These are phyloP conservation scores for Botryotinia calthae DNA, from an alignment of 2,329 filamentous ascomycete genomes.

Conservation along the genomic window DNA sequence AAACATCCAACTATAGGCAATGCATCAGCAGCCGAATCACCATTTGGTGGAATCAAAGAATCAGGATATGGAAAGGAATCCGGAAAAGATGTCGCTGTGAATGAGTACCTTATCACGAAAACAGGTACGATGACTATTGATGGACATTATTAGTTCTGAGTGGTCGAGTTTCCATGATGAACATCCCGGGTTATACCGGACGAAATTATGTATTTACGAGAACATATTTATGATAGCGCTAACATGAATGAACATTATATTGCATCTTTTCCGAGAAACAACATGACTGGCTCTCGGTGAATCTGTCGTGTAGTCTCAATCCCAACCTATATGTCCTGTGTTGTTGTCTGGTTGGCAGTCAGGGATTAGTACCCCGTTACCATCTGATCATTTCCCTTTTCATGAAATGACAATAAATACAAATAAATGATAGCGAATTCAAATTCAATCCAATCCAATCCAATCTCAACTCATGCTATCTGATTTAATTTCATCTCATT, in stretches of 20 bases:
- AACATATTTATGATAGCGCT: background rate
- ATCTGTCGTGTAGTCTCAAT: background rate
- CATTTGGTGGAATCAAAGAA: conserved; percentile 67
- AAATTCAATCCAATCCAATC: accelerated
- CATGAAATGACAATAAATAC: background rate
- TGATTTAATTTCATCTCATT: too few species aligned
- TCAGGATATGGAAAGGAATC: conserved; percentile 66
- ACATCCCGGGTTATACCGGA: background rate
- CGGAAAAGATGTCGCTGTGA: conserved; percentile 63
- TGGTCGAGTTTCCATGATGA: background rate
- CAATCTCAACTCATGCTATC: too few species aligned
- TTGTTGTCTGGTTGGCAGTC: background rate
- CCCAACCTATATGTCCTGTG: background rate
- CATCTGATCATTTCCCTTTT: background rate
- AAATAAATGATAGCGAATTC: background rate
- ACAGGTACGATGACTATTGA: conserved; percentile 62
- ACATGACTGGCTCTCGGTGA: background rate
- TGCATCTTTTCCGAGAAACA: background rate
- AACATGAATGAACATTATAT: background rate
- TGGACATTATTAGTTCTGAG: conserved; percentile 46
- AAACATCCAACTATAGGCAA: conserved; percentile 45
- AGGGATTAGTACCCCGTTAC: accelerated
- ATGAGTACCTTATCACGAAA: conserved; percentile 62
- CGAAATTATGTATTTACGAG: background rate
- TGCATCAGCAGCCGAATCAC: conserved; percentile 62